These are phyloP conservation scores for Dipodascopsis uninucleata DNA, from an alignment of 805 yeast species.

Conservation along the genomic window DNA sequence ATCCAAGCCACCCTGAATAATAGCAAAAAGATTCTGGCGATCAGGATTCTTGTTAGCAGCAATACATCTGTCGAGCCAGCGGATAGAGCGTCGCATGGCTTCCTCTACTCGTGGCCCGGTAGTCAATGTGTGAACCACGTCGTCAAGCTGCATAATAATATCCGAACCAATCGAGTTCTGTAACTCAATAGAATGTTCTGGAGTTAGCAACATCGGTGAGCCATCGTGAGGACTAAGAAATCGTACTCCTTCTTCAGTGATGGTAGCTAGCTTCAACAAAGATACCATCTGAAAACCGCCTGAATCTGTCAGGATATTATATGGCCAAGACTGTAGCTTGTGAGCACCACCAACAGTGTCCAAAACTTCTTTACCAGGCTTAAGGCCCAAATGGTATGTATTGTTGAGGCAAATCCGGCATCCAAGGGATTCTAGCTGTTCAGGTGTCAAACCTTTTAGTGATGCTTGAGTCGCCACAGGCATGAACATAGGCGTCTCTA, in stretches of 20 bases:
- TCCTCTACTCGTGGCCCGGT: slow-evolving; percentile 46
- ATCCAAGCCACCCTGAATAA: slow-evolving; percentile 47
- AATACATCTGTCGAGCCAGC: slow-evolving; percentile 47
- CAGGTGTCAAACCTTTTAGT: slow-evolving; percentile 44
- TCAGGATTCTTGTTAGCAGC: slow-evolving; percentile 44
- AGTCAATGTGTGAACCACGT: slow-evolving; percentile 44
- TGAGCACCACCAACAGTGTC: slow-evolving; percentile 46
- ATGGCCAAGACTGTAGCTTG: slow-evolving; percentile 41
- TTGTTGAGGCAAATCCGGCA: slow-evolving; percentile 45
- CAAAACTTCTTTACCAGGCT: slow-evolving; percentile 43
- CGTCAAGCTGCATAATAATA: slow-evolving; percentile 48
- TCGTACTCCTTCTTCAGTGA: slow-evolving; percentile 47
- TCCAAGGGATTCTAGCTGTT: slow-evolving; percentile 40
- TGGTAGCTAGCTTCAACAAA: slow-evolving; percentile 43
- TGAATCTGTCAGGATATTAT: slow-evolving; percentile 40
- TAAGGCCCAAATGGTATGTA: slow-evolving; percentile 44
- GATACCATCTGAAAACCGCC: slow-evolving; percentile 44
- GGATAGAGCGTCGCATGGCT: slow-evolving; percentile 43
- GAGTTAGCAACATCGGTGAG: slow-evolving; percentile 45
- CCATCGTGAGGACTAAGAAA: slow-evolving; percentile 47
- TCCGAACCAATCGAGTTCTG: slow-evolving; percentile 46
- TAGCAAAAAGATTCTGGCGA: slow-evolving; percentile 43
- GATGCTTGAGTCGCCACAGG: slow-evolving; percentile 49
- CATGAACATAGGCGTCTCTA: slow-evolving; percentile 46
- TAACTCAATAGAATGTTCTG: slow-evolving; percentile 46